Evolutionary conservation across 108 stramenopile species (phyloP).

Genomic region (Fistulifera solaris): DNA sequence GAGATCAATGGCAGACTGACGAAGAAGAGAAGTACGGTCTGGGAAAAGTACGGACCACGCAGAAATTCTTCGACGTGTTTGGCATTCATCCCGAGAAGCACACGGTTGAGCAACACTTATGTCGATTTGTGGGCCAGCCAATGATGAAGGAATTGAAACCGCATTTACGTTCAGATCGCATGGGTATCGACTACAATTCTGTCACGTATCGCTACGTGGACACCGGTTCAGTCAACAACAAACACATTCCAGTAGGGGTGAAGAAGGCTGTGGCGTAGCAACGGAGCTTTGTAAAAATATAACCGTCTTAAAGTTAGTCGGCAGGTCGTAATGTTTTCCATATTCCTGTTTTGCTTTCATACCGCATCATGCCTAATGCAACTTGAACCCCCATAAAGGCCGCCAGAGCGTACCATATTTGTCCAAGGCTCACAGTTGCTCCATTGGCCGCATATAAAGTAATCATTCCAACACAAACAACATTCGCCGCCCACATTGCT

Average conservation of each 20-base stretch:
- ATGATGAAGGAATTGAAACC: slow-evolving; percentile 69
- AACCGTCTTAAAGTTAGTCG: background rate
- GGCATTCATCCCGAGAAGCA: slow-evolving; percentile 73
- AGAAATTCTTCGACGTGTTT: slow-evolving; percentile 68
- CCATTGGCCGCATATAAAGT: slow-evolving; percentile 22
- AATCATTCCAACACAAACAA: slow-evolving; percentile 69
- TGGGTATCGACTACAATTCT: slow-evolving; percentile 70
- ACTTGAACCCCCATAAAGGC: slow-evolving; percentile 83
- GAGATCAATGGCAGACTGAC: slow-evolving; percentile 29
- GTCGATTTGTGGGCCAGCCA: slow-evolving; percentile 77
- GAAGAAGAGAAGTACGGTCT: slow-evolving; percentile 65
- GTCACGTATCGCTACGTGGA: slow-evolving; percentile 44
- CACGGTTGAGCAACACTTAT: slow-evolving; percentile 66
- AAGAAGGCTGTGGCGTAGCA: background rate
- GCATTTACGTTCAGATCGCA: slow-evolving; percentile 44
- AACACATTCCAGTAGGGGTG: background rate
- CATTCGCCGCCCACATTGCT: slow-evolving; percentile 86
- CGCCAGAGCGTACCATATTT: slow-evolving; percentile 85
- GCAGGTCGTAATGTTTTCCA: slow-evolving; percentile 31
- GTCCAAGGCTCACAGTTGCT: slow-evolving; percentile 28
- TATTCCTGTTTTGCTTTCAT: slow-evolving; percentile 61
- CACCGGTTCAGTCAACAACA: slow-evolving; percentile 9
- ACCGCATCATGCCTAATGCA: slow-evolving; percentile 51
- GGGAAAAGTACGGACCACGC: slow-evolving; percentile 58
- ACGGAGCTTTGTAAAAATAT: background rate